A percentile compares a stretch with the other conserved stretches of the same genome.
Evolutionary conservation across 495 filamentous ascomycete species (phyloP).

Genomic region (Lasiosphaeriaceae sp.): DNA sequence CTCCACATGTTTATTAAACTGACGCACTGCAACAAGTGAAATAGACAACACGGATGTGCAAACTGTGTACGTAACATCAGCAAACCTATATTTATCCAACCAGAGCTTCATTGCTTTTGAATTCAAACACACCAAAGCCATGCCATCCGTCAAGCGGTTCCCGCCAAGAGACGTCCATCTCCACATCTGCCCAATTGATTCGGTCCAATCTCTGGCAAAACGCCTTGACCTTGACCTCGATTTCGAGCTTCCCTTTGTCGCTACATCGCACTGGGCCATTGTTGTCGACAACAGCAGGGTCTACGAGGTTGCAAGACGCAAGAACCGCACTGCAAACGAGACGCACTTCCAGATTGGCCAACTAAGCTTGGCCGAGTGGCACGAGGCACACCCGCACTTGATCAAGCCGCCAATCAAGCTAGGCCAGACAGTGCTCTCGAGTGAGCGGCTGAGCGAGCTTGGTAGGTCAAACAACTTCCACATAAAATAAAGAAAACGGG

Average conservation of each 20-base stretch:
- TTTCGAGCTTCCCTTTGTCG: background rate
- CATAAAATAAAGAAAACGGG: background rate
- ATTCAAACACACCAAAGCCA: background rate
- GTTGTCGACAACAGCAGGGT: background rate
- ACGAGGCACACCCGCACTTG: background rate
- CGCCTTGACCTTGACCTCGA: background rate
- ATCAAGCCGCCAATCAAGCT: background rate
- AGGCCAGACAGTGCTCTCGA: background rate
- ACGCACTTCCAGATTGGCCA: background rate
- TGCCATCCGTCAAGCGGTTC: background rate
- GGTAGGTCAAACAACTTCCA: background rate
- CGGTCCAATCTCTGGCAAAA: background rate
- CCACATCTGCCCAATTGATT: background rate
- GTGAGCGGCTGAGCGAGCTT: background rate
- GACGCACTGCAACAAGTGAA: no score
- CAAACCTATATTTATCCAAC: no score
- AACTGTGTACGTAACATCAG: no score
- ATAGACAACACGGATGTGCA: no score
- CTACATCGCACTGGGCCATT: background rate
- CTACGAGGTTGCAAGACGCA: background rate
- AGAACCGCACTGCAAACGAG: background rate
- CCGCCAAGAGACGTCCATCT: background rate
- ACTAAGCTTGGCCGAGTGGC: background rate
- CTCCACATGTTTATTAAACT: no score
- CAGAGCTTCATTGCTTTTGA: no score